Conservation (phyloP, 2,329 filamentous ascomycete genomes). For the Trichoderma polysporum region DNA sequence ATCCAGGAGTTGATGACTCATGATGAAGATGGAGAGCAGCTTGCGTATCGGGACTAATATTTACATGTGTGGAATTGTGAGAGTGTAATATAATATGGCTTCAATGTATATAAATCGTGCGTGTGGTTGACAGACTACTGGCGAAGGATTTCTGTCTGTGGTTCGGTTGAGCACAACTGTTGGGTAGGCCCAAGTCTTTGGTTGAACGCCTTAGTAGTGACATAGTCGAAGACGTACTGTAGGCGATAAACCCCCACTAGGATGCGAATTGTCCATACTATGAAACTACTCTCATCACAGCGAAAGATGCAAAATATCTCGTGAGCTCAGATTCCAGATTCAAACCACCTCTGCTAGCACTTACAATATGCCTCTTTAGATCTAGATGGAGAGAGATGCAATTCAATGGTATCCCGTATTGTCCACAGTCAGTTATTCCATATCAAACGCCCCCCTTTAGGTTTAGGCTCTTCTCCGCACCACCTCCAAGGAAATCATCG, state of each 20-base stretch:
- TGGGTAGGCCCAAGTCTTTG: no score
- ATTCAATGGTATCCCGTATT: neutral
- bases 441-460: neutral
- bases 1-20: neutral
- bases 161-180: neutral
- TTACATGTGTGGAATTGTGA: neutral
- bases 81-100: no score
- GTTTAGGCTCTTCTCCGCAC: slow-evolving; percentile 6
- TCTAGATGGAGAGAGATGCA: neutral
- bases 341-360: neutral
- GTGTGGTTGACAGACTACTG: neutral
- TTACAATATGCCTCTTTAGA: neutral
- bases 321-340: neutral
- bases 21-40: neutral
- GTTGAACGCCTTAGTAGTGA: no score
- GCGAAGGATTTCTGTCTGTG: neutral
- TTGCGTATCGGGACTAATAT: neutral
- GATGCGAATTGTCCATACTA: no score
- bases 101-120: neutral
- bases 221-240: no score
- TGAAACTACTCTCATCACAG: no score
- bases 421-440: neutral
- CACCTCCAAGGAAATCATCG: slow-evolving; percentile 8
- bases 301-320: neutral
- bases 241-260: no score